phyloP scores from a whole-genome alignment of 2,329 filamentous ascomycete genomes.

The Cordyceps sp. region DNA sequence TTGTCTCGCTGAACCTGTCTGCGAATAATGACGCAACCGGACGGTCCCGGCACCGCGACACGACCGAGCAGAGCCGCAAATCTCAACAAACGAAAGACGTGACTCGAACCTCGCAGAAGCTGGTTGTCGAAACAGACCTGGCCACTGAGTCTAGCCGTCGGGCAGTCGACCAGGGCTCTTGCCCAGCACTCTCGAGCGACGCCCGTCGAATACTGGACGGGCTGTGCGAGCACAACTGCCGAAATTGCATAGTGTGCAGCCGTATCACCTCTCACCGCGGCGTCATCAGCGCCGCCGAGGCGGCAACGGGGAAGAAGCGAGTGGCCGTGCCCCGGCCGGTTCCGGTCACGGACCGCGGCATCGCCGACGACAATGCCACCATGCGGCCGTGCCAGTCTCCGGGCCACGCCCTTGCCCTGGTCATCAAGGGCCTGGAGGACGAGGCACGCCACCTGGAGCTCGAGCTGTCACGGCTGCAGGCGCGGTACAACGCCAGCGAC shows the following conservation, averaged over 20 bases:
- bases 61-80: conserved; percentile 9
- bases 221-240: conserved; percentile 36
- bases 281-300: conserved; percentile 18
- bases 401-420: conserved; percentile 57
- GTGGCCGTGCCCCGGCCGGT: conserved; percentile 47
- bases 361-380: conserved; percentile 32
- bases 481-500: conserved; percentile 49
- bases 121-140: conserved; percentile 8
- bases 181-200: conserved; percentile 31
- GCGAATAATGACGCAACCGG: conserved; percentile 7
- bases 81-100: conserved; percentile 6
- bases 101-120: conserved; percentile 5
- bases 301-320: conserved; percentile 33
- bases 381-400: conserved; percentile 54
- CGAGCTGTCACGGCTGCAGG: conserved; percentile 44
- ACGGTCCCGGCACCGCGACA: conserved; percentile 2
- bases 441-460: conserved; percentile 64
- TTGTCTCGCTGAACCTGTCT: conserved; percentile 13
- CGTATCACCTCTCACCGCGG: conserved; percentile 32
- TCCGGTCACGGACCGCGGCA: conserved; percentile 45
- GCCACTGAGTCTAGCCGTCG: conserved; percentile 9
- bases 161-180: conserved; percentile 11
- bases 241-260: conserved; percentile 40
- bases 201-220: conserved; percentile 35
- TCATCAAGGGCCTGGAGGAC: conserved; percentile 68